Base-by-base conservation (phyloP, 352 stramenopile species). In the Discostella stelligera region DNA sequence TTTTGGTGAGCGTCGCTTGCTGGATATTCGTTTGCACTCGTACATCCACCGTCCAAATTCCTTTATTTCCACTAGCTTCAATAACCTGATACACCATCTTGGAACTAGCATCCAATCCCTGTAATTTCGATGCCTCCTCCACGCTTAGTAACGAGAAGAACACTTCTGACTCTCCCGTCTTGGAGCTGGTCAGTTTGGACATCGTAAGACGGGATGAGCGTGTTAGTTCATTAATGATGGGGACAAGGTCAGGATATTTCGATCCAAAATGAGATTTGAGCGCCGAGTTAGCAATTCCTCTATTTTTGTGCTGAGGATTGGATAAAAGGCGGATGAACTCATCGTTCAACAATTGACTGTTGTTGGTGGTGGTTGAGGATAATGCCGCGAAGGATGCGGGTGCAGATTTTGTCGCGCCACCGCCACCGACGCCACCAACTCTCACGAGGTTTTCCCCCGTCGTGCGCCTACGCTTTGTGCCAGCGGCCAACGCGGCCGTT, bases 1-100 rank as follows among this genome's bases (percentile, higher is more conserved):
- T 98, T 85, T 99, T 99, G 49, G 94, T 98, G 63, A 99, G 90
- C 68, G 97, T 97, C 82, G 98, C 94, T 78, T 96, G 93, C 63
- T 97, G 95, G 66, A 99, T 97, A 74, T 97, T 98, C 21, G 97
- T 98, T 54, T 97, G 91, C n/a, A 94, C 92, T 87, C 98, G 97
- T 80, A 99, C 98, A 77, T 99, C 96, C 60, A 97, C 95, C 27
- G 96, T 98, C 97, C 97, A 99, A 79, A 99, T 98, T 55, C 97
- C 97, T 84, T 98, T 98, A 87, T 99, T 98, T 30, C 95, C 96
- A 21, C 95, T 89, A 68, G 94, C 91, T 84, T 99, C 95, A 83
- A 99, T 98, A 65, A 98, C 94, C 86, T 98, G 95, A 62, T 92
- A 88, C n/a, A 93, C 87, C 62, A 96, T 79, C 32, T 83, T 80